phyloP scores from a whole-genome alignment of 345 rosid genomes.

The Gossypium herbaceum region DNA sequence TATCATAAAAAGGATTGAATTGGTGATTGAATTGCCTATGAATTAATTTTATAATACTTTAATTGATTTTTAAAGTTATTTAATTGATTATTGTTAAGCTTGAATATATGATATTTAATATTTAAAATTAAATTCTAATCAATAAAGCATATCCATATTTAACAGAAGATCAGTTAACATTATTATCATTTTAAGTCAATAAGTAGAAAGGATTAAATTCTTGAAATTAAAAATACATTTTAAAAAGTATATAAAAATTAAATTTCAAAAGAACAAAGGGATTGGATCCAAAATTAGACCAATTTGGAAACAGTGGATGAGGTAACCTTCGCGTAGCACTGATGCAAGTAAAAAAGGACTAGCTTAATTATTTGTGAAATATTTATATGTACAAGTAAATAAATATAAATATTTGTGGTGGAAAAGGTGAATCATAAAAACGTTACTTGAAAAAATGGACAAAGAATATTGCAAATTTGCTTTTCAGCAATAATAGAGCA shows the following conservation, averaged over 20 bases:
- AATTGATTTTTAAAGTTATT: not conserved
- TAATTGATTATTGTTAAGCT: not conserved
- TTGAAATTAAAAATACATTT: no score
- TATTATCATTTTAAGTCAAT: no score
- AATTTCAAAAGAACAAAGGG: not conserved
- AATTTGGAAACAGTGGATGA: no score
- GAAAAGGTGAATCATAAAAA: not conserved
- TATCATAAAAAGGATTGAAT: no score
- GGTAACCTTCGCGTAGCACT: not conserved
- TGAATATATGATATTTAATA: not conserved
- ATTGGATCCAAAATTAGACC: no score
- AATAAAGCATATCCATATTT: no score
- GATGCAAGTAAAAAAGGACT: conserved; percentile 1
- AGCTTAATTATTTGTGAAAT: not conserved
- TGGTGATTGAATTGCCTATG: no score
- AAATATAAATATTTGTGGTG: not conserved
- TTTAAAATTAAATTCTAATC: no score
- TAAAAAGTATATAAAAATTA: no score
- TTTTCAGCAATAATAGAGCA: not conserved
- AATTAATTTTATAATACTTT: no score
- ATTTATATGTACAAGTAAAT: not conserved
- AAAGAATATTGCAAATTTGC: not conserved
- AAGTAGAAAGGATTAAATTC: no score
- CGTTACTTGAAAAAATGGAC: not conserved
- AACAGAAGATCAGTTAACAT: no score